Evolutionary conservation across 192 early-diverging fungal species (phyloP), one percentile per base, ranked within the genome.

Genomic region (Coemansia sp.): DNA sequence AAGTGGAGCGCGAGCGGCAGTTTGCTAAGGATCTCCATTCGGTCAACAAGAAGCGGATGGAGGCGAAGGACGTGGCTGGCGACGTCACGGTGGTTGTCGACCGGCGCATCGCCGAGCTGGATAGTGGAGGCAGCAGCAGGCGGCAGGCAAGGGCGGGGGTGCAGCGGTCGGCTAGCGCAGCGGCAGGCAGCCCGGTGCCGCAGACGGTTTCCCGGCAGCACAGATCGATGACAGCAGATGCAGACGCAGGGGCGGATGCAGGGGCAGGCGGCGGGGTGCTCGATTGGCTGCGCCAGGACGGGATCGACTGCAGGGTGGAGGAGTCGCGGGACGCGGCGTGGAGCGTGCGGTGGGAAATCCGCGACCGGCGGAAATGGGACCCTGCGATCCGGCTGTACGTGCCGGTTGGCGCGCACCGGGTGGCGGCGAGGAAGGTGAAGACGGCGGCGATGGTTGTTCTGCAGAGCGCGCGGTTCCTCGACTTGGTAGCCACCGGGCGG

Each of bases 31-130:
- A 55, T 7, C 16, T 59, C 14, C 51, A 46, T 17, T 37, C 10
- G 0, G 71, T 55, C 13, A 80, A 80, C 67, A 54, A 42, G 5
- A 75, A 68, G 42, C 37, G 43, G 5, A 25, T 69, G 0, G 77
- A 80, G 16, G 20, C 53, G 5, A 22, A 32, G 37, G 54, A 59
- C 10, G 19, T 77, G 11, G 55, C 63, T 7, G 48, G 61, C 12
- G 75, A 82, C 54, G 64, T 71, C 32, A 77, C 75, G 4, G 20
- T 82, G n/a, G 51, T 82, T 1, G 62, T 63, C 0, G 79, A 74
- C 16, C 50, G 67, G 5, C 56, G 62, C 0, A 17, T 82, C 8
- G 43, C 66, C 5, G 43, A 25, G 8, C 2, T 72, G 19, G 32
- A 13, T 72, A 51, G 42, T 9, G 61, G 8, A 57, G 41, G 20